Conservation (phyloP, 352 stramenopile genomes). For the Phytophthora fragariaefolia region DNA sequence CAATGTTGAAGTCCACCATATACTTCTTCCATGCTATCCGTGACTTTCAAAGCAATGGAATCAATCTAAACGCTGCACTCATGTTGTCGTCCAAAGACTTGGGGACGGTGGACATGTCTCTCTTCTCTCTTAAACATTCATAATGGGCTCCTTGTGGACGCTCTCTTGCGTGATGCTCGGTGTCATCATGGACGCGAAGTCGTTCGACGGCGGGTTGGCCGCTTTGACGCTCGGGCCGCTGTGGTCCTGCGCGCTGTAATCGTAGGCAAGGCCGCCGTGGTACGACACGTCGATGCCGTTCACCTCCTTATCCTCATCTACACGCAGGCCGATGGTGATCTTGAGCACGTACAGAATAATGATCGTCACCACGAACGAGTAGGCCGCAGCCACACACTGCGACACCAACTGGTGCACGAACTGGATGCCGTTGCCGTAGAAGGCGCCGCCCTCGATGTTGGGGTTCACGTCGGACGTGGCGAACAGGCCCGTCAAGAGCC, state of each 20-base stretch:
- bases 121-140: constrained; percentile 26
- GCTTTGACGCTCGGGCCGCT: constrained; percentile 18
- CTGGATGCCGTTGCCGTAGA: constrained; percentile 60
- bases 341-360: constrained; percentile 76
- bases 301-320: constrained; percentile 78
- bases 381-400: constrained; percentile 60
- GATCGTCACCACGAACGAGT: constrained; percentile 72
- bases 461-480: constrained; percentile 63
- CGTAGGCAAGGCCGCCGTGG: constrained; percentile 74
- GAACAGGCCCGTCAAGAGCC: constrained; percentile 75
- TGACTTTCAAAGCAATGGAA: constrained; percentile 9
- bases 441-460: constrained; percentile 54
- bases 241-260: constrained; percentile 43
- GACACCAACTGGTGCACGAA: constrained; percentile 64
- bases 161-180: constrained; percentile 22
- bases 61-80: constrained; percentile 13
- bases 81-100: constrained; percentile 4
- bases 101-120: background rate
- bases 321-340: constrained; percentile 70
- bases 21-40: constrained; percentile 4
- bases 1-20: constrained; percentile 6
- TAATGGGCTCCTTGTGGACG: constrained; percentile 28
- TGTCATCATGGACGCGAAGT: constrained; percentile 32
- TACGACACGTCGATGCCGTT: constrained; percentile 82
- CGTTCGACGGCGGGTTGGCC: constrained; percentile 20